Evolutionary conservation across 176 grass and related monocot species (phyloP), one percentile per base, ranked within the genome.

Genomic region (Hyparrhenia diplandra): DNA sequence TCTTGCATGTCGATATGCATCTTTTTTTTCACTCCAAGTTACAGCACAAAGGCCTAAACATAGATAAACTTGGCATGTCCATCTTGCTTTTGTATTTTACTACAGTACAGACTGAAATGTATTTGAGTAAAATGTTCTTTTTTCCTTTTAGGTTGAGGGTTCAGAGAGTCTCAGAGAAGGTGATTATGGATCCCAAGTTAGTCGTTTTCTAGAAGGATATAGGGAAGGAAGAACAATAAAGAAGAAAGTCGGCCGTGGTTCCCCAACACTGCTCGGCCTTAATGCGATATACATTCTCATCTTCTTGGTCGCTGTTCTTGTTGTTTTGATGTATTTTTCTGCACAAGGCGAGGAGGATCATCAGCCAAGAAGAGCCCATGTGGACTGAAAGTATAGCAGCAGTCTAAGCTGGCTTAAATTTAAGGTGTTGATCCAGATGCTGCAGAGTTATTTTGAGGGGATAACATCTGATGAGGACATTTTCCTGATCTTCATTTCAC

Each of bases 171-270:
- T 97, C 35, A 47, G 79, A 88, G 89, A 90, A 64, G 85, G 87
- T 28, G 91, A 94, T n/a, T 74, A 92, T 69, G 91, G 69, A 35
- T 88, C 91, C 64, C 94, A 97, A 39, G 87, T 97, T 57, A 94
- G 85, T 45, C 87, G 68, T 64, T 97, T 97, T 74, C 85, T 97
- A 12, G 79, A 97, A 71, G 87, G 83, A 58, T 97, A 92, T 23
- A 94, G 88, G 82, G 77, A 80, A 85, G 95, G 92, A 80, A 94
- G 82, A 81, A 92, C 83, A 43, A 78, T 51, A 52, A 94, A 85
- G 74, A 90, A 87, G 65, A 89, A 34, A 77, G 64, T 92, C 24
- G 83, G 78, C 3, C 77, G 83, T 23, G 78, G 80, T 27, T 80
- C 77, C 52, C 76, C 85, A 13, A 65, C 86, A 2, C 30, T 94